Evolutionary conservation across 2,329 filamentous ascomycete species (phyloP).

Genomic region (Monosporascus sp.): DNA sequence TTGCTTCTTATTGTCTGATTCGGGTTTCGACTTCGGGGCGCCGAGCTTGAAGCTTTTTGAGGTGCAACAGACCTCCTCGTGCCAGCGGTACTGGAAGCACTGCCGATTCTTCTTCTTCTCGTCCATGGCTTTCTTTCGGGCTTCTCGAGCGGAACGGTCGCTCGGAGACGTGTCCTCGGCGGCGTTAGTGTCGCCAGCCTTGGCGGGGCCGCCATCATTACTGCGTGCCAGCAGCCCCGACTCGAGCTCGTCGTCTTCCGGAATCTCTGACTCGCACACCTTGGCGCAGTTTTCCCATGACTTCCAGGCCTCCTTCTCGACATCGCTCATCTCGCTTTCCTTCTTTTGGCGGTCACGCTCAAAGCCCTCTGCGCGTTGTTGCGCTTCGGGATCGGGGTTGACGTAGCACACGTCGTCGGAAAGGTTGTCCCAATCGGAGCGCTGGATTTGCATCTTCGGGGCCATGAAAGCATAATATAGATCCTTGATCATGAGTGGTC

Average conservation of each 20-base stretch:
- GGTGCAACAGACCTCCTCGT: conserved; percentile 39
- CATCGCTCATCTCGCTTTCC: conserved; percentile 31
- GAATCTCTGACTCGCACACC: conserved; percentile 41
- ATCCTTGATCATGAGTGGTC: conserved; percentile 41
- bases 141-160: conserved; percentile 15
- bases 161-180: conserved; percentile 22
- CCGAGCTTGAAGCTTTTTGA: conserved; percentile 40
- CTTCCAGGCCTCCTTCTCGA: conserved; percentile 34
- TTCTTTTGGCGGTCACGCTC: conserved; percentile 32
- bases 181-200: conserved; percentile 19
- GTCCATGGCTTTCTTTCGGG: conserved; percentile 17
- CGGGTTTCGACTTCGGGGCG: conserved; percentile 27
- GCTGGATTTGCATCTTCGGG: conserved; percentile 35
- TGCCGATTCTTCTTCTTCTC: conserved; percentile 27
- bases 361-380: conserved; percentile 26
- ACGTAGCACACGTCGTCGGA: conserved; percentile 44
- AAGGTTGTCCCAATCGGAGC: conserved; percentile 49
- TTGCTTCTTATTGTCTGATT: conserved; percentile 24
- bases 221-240: conserved; percentile 10
- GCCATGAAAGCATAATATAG: conserved; percentile 45
- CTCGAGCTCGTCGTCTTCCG: conserved; percentile 28
- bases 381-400: conserved; percentile 31
- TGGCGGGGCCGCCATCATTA: conserved; percentile 21
- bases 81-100: conserved; percentile 44
- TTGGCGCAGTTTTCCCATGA: conserved; percentile 42